Conservation (phyloP, 331 rosid species). For the Spiraea crenata region DNA sequence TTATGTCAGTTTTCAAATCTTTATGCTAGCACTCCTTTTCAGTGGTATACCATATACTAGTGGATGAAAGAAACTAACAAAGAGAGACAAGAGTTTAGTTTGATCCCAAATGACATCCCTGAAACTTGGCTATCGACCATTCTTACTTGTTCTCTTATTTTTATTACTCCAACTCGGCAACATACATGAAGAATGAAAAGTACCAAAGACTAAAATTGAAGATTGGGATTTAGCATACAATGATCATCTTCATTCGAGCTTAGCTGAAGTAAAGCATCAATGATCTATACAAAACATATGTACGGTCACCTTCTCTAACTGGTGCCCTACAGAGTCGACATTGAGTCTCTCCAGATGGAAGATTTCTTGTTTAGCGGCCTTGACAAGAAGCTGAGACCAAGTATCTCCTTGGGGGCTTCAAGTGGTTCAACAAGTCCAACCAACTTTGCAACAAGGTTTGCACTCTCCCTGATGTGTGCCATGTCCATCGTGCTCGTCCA, state of each 20-base stretch:
- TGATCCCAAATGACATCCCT: no score
- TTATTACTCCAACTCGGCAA: not conserved
- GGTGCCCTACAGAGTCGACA: constrained; percentile 31
- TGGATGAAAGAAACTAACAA: no score
- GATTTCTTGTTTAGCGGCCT: constrained; percentile 29
- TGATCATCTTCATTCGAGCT: not conserved
- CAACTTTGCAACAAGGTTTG: constrained; percentile 67
- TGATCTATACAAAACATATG: not conserved
- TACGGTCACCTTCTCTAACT: not conserved
- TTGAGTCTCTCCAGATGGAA: constrained; percentile 39
- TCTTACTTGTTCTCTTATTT: not conserved
- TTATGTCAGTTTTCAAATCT: no score
- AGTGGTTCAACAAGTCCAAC: constrained; percentile 52
- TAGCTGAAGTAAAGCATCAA: not conserved
- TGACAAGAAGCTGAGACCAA: constrained; percentile 59
- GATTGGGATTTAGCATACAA: constrained; percentile 5
- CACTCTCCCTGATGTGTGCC: constrained; percentile 61
- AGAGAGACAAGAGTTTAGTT: no score
- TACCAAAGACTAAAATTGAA: not conserved
- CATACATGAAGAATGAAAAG: not conserved
- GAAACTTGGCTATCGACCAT: no score
- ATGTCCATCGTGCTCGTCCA: constrained; percentile 63
- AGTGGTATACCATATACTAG: no score
- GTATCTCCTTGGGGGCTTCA: constrained; percentile 48
- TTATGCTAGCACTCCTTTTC: no score